Evolutionary conservation across 164 flowering plant genomes (phyloP).

Genomic region (Saururus chinensis): DNA sequence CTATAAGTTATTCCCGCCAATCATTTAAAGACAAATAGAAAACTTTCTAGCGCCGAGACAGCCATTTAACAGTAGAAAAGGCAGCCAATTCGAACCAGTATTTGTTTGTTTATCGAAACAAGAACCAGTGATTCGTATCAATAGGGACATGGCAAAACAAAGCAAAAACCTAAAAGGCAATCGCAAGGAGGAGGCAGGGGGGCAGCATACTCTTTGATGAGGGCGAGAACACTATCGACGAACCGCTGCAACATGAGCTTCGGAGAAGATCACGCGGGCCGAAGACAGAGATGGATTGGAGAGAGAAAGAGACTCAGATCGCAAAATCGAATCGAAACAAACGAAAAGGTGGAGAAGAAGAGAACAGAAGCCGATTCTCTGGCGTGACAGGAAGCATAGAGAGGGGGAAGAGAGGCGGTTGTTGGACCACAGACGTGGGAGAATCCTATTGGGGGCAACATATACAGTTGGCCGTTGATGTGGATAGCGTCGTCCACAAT

Average conservation of each 20-base stretch:
- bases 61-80: too few species aligned
- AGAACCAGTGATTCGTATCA: too few species aligned
- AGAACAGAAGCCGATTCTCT: background rate
- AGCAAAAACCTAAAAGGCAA: background rate
- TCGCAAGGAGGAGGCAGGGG: background rate
- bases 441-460: too few species aligned
- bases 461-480: too few species aligned
- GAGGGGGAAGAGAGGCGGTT: background rate
- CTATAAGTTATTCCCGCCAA: too few species aligned
- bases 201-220: slow-evolving; percentile 68
- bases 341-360: background rate
- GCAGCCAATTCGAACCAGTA: too few species aligned
- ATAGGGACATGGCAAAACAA: too few species aligned
- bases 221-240: slow-evolving; percentile 75
- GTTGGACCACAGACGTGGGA: background rate
- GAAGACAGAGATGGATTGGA: background rate
- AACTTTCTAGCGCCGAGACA: too few species aligned
- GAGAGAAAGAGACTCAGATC: too few species aligned
- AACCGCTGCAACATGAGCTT: slow-evolving; percentile 16
- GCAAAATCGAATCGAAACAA: background rate
- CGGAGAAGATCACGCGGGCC: background rate
- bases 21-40: too few species aligned
- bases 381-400: background rate
- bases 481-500: too few species aligned
- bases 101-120: too few species aligned